phyloP scores from a whole-genome alignment of 2,329 filamentous ascomycete genomes.

The Sporothrix pallida region DNA sequence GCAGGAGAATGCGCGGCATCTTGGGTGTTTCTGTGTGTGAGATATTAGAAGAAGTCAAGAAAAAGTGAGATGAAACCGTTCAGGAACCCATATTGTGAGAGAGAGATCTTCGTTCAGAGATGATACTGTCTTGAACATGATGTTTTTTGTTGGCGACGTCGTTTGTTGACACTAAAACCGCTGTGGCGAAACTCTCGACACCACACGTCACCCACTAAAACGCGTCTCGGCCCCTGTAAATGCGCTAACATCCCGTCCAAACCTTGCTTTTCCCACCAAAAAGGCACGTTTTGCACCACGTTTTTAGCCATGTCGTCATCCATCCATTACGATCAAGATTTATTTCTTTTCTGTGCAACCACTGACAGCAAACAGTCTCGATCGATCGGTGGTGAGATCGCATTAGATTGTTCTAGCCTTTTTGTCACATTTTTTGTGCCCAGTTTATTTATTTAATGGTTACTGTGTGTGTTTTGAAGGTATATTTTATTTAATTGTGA shows the following conservation, averaged over 20 bases:
- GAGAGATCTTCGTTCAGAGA: neutral
- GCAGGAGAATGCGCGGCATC: conserved; percentile 63
- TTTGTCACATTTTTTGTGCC: neutral
- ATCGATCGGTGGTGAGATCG: neutral
- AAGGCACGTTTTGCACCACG: neutral
- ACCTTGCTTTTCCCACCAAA: conserved; percentile 5
- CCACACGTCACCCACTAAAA: neutral
- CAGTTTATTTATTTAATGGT: neutral
- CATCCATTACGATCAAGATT: conserved; percentile 15
- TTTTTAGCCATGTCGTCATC: conserved; percentile 18
- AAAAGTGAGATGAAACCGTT: neutral
- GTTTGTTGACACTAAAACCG: conserved; percentile 2
- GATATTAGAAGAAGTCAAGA: neutral
- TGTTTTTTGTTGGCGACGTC: neutral
- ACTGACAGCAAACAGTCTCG: neutral
- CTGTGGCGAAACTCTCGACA: conserved; percentile 10
- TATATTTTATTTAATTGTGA: neutral
- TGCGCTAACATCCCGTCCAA: neutral
- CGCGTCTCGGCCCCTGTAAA: conserved; percentile 1
- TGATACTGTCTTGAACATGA: neutral
- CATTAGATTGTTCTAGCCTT: neutral
- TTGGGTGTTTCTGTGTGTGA: neutral
- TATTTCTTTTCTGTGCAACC: neutral
- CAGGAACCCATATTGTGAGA: conserved; percentile 18
- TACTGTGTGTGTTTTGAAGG: neutral